Evolutionary conservation across 805 yeast species (phyloP).

Genomic region (Candida ulmi): DNA sequence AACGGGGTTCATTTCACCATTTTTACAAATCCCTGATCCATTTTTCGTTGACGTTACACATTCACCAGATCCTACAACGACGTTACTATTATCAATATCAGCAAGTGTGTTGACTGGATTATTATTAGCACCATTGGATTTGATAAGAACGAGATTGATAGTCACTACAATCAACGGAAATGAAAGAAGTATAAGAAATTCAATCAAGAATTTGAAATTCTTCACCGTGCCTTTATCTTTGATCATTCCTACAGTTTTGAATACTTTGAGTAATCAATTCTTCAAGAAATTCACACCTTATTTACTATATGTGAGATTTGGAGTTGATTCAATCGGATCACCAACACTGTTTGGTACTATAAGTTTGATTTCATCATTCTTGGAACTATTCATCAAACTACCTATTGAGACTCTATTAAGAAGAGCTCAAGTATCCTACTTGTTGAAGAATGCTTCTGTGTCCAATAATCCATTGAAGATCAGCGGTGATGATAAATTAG

Average conservation of each 20-base stretch:
- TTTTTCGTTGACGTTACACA: slow-evolving; percentile 76
- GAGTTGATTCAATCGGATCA: slow-evolving; percentile 60
- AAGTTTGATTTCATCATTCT: slow-evolving; percentile 52
- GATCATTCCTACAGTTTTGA: slow-evolving; percentile 61
- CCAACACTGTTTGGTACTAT: slow-evolving; percentile 55
- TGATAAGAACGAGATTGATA: slow-evolving; percentile 73
- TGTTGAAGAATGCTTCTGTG: slow-evolving; percentile 31
- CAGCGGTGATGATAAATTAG: slow-evolving; percentile 38
- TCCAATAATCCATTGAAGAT: slow-evolving; percentile 34
- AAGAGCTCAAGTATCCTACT: slow-evolving; percentile 72
- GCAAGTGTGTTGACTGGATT: slow-evolving; percentile 73
- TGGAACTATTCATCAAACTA: slow-evolving; percentile 68
- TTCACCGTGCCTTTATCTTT: slow-evolving; percentile 53
- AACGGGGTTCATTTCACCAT: slow-evolving; percentile 79
- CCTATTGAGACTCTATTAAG: slow-evolving; percentile 86
- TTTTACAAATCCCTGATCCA: slow-evolving; percentile 83
- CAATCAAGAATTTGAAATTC: slow-evolving; percentile 47
- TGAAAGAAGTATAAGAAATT: slow-evolving; percentile 67
- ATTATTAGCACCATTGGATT: slow-evolving; percentile 71
- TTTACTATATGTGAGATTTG: slow-evolving; percentile 50
- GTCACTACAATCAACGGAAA: slow-evolving; percentile 52
- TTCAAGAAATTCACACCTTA: slow-evolving; percentile 66
- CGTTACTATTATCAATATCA: slow-evolving; percentile 61
- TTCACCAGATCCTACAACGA: slow-evolving; percentile 66
- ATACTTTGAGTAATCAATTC: slow-evolving; percentile 53